phyloP scores from a whole-genome alignment of 345 rosid species.

The Populus euphratica region DNA sequence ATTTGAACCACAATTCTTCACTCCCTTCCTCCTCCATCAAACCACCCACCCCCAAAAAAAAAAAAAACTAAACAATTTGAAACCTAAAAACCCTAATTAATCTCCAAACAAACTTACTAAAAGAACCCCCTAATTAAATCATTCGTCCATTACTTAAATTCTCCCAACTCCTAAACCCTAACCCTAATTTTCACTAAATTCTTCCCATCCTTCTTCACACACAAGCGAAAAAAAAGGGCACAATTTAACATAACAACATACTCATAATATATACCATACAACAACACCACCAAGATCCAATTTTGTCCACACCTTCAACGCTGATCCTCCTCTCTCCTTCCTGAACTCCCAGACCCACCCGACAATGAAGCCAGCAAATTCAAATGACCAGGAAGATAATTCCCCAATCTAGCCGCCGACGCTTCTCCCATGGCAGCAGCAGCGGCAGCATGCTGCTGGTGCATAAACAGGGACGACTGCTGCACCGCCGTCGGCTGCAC shows the following conservation, averaged over 20 bases:
- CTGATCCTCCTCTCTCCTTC: constrained; percentile 32
- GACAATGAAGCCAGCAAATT: constrained; percentile 35
- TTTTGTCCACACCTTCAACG: constrained; percentile 7
- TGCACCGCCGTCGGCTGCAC: constrained; percentile 47
- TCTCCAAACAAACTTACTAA: constrained; percentile 32
- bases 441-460: constrained; percentile 59
- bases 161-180: constrained; percentile 24
- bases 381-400: constrained; percentile 33
- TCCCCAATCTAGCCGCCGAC: constrained; percentile 37
- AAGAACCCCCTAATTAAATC: constrained; percentile 29
- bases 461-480: constrained; percentile 49
- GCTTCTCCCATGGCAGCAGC: constrained; percentile 74
- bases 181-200: constrained; percentile 34
- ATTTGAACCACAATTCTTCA: constrained; percentile 6
- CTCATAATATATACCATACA: constrained; percentile 15
- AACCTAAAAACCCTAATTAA: constrained; percentile 31
- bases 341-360: constrained; percentile 28
- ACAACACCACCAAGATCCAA: constrained; percentile 13
- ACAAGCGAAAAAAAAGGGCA: constrained; percentile 29
- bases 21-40: constrained; percentile 14
- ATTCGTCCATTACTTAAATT: constrained; percentile 15
- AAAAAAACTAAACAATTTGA: constrained; percentile 28
- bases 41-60: neutral
- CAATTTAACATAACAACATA: constrained; percentile 17
- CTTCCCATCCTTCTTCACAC: constrained; percentile 36